phyloP scores from a whole-genome alignment of 192 early-diverging fungal species.

The Jimgerdemannia flammicorona region DNA sequence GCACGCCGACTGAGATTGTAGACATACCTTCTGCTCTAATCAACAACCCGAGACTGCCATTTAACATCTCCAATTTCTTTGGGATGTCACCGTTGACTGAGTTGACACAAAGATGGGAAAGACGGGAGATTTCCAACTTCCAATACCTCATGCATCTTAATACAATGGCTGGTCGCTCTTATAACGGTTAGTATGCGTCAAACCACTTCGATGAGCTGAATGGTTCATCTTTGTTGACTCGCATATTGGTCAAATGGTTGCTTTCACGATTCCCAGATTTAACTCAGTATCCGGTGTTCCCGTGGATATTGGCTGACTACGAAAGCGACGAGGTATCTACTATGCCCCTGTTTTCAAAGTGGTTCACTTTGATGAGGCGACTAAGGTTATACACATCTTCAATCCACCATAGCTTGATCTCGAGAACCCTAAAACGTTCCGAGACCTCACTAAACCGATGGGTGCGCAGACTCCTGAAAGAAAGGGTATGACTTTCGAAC shows the following conservation, averaged over 20 bases:
- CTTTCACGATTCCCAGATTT: slow-evolving; percentile 53
- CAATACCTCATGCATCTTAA: slow-evolving; percentile 96
- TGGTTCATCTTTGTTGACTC: neutral
- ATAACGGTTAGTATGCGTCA: slow-evolving; percentile 40
- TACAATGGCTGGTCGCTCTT: slow-evolving; percentile 79
- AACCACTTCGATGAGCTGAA: neutral
- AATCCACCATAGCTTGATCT: slow-evolving; percentile 63
- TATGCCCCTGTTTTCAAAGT: neutral
- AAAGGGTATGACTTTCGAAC: slow-evolving; percentile 20
- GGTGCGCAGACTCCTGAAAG: slow-evolving; percentile 76
- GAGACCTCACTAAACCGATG: slow-evolving; percentile 90
- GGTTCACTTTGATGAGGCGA: neutral
- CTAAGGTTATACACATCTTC: slow-evolving; percentile 19
- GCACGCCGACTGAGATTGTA: slow-evolving; percentile 15
- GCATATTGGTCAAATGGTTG: slow-evolving; percentile 7
- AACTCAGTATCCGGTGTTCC: slow-evolving; percentile 97
- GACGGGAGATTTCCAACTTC: slow-evolving; percentile 88
- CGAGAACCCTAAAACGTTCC: slow-evolving; percentile 66
- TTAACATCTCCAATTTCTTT: slow-evolving; percentile 60
- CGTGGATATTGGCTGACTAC: slow-evolving; percentile 88
- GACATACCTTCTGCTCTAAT: neutral
- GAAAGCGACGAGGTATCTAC: slow-evolving; percentile 49
- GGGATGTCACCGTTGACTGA: slow-evolving; percentile 57
- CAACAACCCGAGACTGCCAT: slow-evolving; percentile 10
- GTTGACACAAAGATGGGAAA: slow-evolving; percentile 79